Evolutionary conservation across 306 rosid species (phyloP), one percentile per base, ranked within the genome.

Genomic region (Dalbergia oliveri): DNA sequence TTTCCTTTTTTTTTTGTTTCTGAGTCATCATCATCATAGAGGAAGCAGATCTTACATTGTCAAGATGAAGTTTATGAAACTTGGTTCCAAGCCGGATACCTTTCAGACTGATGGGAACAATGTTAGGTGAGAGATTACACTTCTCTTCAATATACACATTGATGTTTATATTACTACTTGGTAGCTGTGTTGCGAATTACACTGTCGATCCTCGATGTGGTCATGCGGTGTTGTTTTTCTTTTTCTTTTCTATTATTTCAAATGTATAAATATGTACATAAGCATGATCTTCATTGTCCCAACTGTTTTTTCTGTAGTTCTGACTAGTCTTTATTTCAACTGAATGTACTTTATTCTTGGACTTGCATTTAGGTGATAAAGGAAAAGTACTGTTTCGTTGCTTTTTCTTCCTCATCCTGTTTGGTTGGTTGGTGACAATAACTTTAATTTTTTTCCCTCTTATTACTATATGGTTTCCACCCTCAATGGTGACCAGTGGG

Each of bases 51-150:
- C 88, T 80, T 88, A 67, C 53, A 39, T 81, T 83, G 79, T 66
- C 57, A 88, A 86, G 88, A 96, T 96, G 99, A 96, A 96, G 97
- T 96, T 93, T 86, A 93, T 96, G 99, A 93, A 93, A 82, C 99
- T 96, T 86, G 99, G 99, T 87, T 93, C 99, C 45, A 96, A 93
- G 91, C 90, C 91, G 21, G 98, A 96, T 81, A 81, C 98, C 26
- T 93, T 96, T 83, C 99, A 90, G 84, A 83, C 84, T 37, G 97
- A 93, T 43, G 93, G 85, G 49, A 94, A 86, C 83, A 90, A 90
- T 88, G 93, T 85, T 75, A 88, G 97, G 99, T 96, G 41, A 37
- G 84, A 93, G 88, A 80, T 84, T 87, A 60, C 81, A 33, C 69
- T 68, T 76, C 37, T 84, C 50, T 76, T 69, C 44, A 13, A 37